Conservation (phyloP, 805 yeast genomes). For the Grigorovia transvaalensis region DNA sequence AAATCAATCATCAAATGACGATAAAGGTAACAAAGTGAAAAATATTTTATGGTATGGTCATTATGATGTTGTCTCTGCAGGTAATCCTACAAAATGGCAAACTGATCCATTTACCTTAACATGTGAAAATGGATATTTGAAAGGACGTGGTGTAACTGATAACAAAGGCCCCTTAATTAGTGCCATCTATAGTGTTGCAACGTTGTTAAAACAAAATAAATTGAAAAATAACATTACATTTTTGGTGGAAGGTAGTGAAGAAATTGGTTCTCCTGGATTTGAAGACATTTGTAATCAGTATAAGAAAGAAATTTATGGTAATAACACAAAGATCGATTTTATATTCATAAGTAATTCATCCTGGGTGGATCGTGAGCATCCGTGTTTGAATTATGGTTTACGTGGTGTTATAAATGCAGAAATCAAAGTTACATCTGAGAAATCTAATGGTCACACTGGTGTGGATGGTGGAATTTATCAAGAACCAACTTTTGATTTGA, state of each 20-base stretch:
- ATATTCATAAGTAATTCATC: slow-evolving; percentile 80
- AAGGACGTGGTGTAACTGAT: slow-evolving; percentile 89
- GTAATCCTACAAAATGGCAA: slow-evolving; percentile 51
- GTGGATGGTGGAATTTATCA: slow-evolving; percentile 87
- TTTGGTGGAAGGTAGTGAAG: slow-evolving; percentile 91
- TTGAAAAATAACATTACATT: slow-evolving; percentile 69
- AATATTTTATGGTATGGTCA: slow-evolving; percentile 87
- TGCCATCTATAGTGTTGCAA: slow-evolving; percentile 78
- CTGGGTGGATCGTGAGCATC: slow-evolving; percentile 83
- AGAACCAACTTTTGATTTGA: slow-evolving; percentile 83
- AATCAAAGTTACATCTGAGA: slow-evolving; percentile 59
- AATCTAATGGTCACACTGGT: slow-evolving; percentile 90
- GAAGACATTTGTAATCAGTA: slow-evolving; percentile 49
- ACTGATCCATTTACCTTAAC: slow-evolving; percentile 70
- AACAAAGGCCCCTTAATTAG: slow-evolving; percentile 91
- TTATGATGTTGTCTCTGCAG: slow-evolving; percentile 86
- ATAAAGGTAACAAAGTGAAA: slow-evolving; percentile 16
- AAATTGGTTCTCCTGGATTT: slow-evolving; percentile 83
- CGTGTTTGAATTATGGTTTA: slow-evolving; percentile 89
- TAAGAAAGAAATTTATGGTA: slow-evolving; percentile 42
- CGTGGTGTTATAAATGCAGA: slow-evolving; percentile 82
- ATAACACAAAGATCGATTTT: slow-evolving; percentile 62
- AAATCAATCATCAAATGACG: slow-evolving; percentile 28
- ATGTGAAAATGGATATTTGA: slow-evolving; percentile 73
- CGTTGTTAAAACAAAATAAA: slow-evolving; percentile 39